Evolutionary conservation across 2,329 filamentous ascomycete species (phyloP), one percentile per base, ranked within the genome.

Genomic region (Aspergillus alliaceus): DNA sequence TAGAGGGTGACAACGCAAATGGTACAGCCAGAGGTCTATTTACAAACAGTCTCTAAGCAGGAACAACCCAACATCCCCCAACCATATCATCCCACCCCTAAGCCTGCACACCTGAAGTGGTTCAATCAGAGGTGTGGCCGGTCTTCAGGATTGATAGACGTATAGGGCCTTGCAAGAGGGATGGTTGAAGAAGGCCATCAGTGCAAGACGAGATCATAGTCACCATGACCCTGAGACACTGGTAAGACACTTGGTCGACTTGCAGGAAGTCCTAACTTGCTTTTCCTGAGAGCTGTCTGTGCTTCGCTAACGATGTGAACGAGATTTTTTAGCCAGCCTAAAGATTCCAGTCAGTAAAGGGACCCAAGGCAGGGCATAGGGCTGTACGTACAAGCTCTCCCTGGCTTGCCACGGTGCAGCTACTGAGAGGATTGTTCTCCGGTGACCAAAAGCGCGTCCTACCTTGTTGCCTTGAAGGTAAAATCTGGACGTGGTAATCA

Each of bases 391-490:
- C 49, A 42, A 39, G 49, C 37, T 40, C 37, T 65, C 60, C 60
- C 63, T 59, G 59, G 53, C 56, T 18, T 58, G 58, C 56, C 56
- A 34, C 49, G 51, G 32, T 40, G 44, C 49, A 56, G 53, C 15
- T 44, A 44, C 24, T 29, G 6, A 18, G 29, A 49, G 14, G 18
- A 5, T 15, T 51, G 22, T 37, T 37, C 15, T 18, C 35, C 37
- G 48, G n/a, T 18, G 48, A 25, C 35, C 31, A 12, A 35, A 37
- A 7, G 25, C 5, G 35, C 25, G n/a, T 51, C 24, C n/a, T 27
- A 24, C 15, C 40, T 44, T 7, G 12, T 18, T 29, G 39, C 2
- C 14, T n/a, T 18, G 6, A 15, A 24, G n/a, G 22, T n/a, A 14
- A 2, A 7, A 44, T 29, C 15, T 9, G 22, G 40, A 8, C n/a